Percentiles rank a stretch among this genome's conserved stretches.
These are phyloP conservation scores for Pseudopyricularia javanii DNA, from an alignment of 2,329 filamentous ascomycete genomes.

Conservation along the genomic window DNA sequence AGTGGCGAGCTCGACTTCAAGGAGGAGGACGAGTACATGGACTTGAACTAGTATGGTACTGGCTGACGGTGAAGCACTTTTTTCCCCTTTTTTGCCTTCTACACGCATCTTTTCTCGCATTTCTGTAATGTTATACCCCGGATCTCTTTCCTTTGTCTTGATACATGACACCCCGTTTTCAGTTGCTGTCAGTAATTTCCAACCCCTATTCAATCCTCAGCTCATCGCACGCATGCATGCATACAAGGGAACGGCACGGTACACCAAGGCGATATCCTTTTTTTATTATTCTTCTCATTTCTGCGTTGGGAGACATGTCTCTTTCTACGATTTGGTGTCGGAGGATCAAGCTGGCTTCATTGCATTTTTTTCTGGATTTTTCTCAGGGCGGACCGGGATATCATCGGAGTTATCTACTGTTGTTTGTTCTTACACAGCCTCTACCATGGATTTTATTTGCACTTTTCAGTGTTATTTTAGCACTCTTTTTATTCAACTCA, in stretches of 20 bases:
- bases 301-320: background rate
- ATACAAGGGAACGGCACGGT: no score
- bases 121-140: slow-evolving; percentile 4
- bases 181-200: background rate
- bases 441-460: background rate
- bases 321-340: background rate
- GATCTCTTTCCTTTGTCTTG: slow-evolving; percentile 6
- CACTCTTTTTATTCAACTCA: no score
- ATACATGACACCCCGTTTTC: background rate
- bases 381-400: background rate
- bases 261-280: background rate
- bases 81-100: background rate
- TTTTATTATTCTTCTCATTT: background rate
- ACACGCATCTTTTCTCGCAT: background rate
- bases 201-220: background rate
- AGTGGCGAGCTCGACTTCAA: slow-evolving; percentile 71
- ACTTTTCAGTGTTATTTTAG: no score
- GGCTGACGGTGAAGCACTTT: background rate
- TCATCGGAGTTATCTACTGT: background rate
- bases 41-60: slow-evolving; percentile 6
- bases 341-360: background rate
- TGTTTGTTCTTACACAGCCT: background rate
- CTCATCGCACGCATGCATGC: background rate
- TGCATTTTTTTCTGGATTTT: background rate
- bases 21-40: slow-evolving; percentile 81